Percentiles rank a stretch among this genome's conserved stretches.
phyloP scores from a whole-genome alignment of 352 stramenopile species.

The Phytopythium litorale region DNA sequence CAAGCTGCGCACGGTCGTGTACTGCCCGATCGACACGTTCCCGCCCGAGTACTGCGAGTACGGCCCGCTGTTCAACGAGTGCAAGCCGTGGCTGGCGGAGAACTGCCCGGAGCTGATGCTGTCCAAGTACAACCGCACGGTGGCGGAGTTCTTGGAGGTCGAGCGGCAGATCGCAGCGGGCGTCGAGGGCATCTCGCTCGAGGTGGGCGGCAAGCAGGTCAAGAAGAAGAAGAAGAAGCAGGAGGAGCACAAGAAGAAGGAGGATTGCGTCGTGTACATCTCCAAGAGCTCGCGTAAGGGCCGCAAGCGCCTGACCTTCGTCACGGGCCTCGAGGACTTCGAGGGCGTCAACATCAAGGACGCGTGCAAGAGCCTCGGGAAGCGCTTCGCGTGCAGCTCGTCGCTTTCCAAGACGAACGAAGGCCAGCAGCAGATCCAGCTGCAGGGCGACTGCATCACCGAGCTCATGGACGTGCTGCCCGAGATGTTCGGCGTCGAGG shows the following conservation, averaged over 20 bases:
- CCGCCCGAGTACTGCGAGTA: constrained; percentile 87
- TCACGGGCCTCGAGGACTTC: constrained; percentile 80
- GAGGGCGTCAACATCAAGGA: constrained; percentile 84
- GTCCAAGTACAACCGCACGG: constrained; percentile 84
- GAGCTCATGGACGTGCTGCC: constrained; percentile 72
- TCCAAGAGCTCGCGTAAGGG: constrained; percentile 75
- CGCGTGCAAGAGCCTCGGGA: constrained; percentile 70
- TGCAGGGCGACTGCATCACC: constrained; percentile 73
- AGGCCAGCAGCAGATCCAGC: constrained; percentile 77
- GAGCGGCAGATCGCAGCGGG: constrained; percentile 78
- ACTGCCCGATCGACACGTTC: constrained; percentile 83
- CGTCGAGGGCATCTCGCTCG: constrained; percentile 72
- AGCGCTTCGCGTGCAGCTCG: constrained; percentile 80
- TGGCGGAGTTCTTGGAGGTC: constrained; percentile 66
- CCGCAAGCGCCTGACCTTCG: constrained; percentile 77
- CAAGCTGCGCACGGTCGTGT: constrained; percentile 62
- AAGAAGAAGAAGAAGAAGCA: constrained; percentile 85
- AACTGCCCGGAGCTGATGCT: constrained; percentile 69
- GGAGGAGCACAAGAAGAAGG: constrained; percentile 65
- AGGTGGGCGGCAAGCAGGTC: constrained; percentile 62
- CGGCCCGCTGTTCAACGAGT: constrained; percentile 80
- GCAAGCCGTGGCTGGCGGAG: constrained; percentile 76
- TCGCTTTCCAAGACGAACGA: constrained; percentile 74
- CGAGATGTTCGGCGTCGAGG: constrained; percentile 73
- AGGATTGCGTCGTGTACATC: constrained; percentile 63